phyloP scores from a whole-genome alignment of 495 filamentous ascomycete genomes.

The Penicillium simplicissimum region DNA sequence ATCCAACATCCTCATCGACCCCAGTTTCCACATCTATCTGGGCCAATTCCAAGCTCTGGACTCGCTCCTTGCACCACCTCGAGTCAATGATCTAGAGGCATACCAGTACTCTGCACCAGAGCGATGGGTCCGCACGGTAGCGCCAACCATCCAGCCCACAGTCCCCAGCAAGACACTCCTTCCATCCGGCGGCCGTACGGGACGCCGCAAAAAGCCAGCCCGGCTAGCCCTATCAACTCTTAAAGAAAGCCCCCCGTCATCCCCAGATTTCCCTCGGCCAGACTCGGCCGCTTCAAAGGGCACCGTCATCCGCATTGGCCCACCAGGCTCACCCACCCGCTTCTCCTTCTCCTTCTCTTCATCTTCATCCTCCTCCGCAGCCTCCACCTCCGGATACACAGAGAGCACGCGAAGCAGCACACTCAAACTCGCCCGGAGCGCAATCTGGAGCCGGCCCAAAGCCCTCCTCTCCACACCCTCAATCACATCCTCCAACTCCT shows the following conservation, averaged over 20 bases:
- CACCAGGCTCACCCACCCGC: slow-evolving; percentile 37
- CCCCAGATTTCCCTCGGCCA: slow-evolving; percentile 29
- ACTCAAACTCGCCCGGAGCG: slow-evolving; percentile 12
- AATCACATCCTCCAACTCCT: slow-evolving; percentile 16
- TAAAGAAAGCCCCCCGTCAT: slow-evolving; percentile 26
- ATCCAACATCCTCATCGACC: slow-evolving; percentile 76
- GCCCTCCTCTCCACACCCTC: slow-evolving; percentile 32
- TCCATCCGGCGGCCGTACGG: slow-evolving; percentile 52
- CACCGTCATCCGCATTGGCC: slow-evolving; percentile 43
- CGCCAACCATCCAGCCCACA: slow-evolving; percentile 10
- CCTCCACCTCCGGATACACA: slow-evolving; percentile 13
- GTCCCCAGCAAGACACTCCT: slow-evolving; percentile 26
- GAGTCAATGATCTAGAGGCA: slow-evolving; percentile 69
- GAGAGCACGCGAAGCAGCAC: neutral
- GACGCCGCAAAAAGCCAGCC: slow-evolving; percentile 31
- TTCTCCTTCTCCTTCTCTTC: slow-evolving; percentile 40
- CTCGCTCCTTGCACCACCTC: slow-evolving; percentile 50
- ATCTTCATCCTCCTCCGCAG: slow-evolving; percentile 30
- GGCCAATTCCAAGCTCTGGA: slow-evolving; percentile 69
- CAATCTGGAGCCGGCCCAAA: slow-evolving; percentile 29
- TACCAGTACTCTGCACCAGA: slow-evolving; percentile 92
- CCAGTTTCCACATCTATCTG: slow-evolving; percentile 69
- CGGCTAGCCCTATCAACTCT: slow-evolving; percentile 26
- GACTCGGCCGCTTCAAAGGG: slow-evolving; percentile 41
- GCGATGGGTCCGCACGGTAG: slow-evolving; percentile 55